A percentile compares a stretch with the other conserved stretches of the same genome.
phyloP scores from a whole-genome alignment of 176 grass and related monocot species.

The Rhynchospora breviuscula region DNA sequence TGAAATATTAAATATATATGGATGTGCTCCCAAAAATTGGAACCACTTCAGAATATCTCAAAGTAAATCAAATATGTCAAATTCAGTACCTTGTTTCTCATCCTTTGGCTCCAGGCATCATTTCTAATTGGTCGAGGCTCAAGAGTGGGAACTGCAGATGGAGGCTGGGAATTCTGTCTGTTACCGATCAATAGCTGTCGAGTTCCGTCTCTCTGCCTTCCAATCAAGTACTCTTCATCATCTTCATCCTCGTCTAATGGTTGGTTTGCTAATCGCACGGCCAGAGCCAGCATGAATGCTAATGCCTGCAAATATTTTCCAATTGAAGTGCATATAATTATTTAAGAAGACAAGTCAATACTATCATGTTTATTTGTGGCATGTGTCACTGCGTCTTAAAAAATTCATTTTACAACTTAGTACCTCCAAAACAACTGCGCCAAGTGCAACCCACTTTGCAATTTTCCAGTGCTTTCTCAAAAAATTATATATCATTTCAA shows the following conservation, averaged over 20 bases:
- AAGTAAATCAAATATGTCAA: background rate
- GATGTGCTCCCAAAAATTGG: background rate
- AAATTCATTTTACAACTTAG: background rate
- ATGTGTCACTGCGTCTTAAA: background rate
- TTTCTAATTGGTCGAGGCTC: constrained; percentile 80
- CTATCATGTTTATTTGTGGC: background rate
- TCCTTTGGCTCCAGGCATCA: constrained; percentile 86
- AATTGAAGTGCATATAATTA: background rate
- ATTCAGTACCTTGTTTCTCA: constrained; percentile 68
- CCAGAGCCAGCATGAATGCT: constrained; percentile 65
- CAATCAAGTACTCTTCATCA: constrained; percentile 66
- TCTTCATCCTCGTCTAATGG: constrained; percentile 52
- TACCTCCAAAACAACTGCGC: constrained; percentile 83
- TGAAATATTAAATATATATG: too few species aligned
- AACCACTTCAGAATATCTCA: background rate
- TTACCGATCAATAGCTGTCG: constrained; percentile 63
- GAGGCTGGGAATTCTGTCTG: constrained; percentile 37
- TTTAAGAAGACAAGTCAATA: background rate
- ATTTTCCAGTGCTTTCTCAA: constrained; percentile 76
- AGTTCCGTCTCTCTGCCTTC: constrained; percentile 23
- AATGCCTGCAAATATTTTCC: constrained; percentile 46
- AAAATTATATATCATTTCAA: constrained; percentile 73
- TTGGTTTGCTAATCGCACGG: constrained; percentile 59
- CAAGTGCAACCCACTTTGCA: constrained; percentile 72
- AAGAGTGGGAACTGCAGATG: constrained; percentile 49